Percentiles rank a stretch among this genome's conserved stretches.
Evolutionary conservation across 2,329 filamentous ascomycete genomes (phyloP).

Genomic region (Aspergillus puulaauensis): DNA sequence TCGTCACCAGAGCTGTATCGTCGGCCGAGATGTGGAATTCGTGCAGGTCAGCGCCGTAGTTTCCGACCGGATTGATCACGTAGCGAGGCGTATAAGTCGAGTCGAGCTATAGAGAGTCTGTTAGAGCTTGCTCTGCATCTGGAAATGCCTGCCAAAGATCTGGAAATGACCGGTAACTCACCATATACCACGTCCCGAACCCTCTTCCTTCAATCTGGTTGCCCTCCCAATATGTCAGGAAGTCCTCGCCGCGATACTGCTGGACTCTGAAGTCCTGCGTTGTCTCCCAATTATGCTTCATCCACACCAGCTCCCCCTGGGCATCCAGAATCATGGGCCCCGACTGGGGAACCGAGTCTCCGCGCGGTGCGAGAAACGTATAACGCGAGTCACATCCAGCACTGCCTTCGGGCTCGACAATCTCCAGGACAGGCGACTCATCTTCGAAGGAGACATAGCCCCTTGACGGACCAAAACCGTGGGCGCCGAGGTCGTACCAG

Average conservation of each 20-base stretch:
- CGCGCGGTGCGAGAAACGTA: conserved; percentile 32
- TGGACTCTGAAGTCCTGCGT: conserved; percentile 30
- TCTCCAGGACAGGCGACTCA: conserved; percentile 28
- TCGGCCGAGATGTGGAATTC: conserved; percentile 33
- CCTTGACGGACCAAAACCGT: conserved; percentile 31
- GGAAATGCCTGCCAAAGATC: too few relatives aligned
- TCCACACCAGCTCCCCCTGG: conserved; percentile 28
- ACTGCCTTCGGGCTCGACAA: conserved; percentile 21
- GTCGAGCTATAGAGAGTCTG: conserved; percentile 20
- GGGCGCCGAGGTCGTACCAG: conserved; percentile 30
- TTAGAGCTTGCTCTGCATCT: neutral
- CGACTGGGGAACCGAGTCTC: conserved; percentile 28
- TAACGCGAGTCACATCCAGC: conserved; percentile 30
- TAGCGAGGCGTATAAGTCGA: conserved; percentile 23
- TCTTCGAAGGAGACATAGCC: conserved; percentile 30
- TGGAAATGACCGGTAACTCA: conserved; percentile 1
- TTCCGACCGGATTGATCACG: conserved; percentile 20
- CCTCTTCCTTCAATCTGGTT: conserved; percentile 19
- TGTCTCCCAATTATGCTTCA: conserved; percentile 21
- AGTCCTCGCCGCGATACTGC: conserved; percentile 23
- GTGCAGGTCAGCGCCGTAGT: conserved; percentile 30
- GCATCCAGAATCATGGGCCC: conserved; percentile 30
- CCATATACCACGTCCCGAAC: conserved; percentile 27
- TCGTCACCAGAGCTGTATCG: conserved; percentile 31
- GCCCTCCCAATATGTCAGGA: conserved; percentile 29